These are phyloP conservation scores for Chlorophyllum brunneum DNA, from an alignment of 768 basidiomycete genomes.

Conservation along the genomic window DNA sequence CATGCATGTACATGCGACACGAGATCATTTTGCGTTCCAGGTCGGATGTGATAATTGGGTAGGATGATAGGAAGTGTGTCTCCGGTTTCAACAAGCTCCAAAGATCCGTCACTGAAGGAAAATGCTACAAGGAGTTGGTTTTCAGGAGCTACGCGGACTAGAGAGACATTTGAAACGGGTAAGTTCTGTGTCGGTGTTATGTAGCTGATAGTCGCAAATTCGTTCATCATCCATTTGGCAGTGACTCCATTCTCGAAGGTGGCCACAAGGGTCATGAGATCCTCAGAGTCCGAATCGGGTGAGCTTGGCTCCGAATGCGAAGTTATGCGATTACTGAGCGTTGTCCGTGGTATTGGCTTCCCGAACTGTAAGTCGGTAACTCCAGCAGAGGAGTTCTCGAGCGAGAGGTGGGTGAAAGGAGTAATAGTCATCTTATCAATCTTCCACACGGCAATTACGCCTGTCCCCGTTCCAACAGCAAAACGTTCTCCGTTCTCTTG, in stretches of 20 bases:
- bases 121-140: slow-evolving; percentile 53
- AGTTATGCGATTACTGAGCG: slow-evolving; percentile 15
- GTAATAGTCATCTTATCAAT: slow-evolving; percentile 37
- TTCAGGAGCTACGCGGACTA: slow-evolving; percentile 46
- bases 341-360: slow-evolving; percentile 12
- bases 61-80: slow-evolving; percentile 38
- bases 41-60: slow-evolving; percentile 46
- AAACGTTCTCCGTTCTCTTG: slow-evolving; percentile 57
- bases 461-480: slow-evolving; percentile 70
- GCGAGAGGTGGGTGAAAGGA: slow-evolving; percentile 36
- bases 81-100: slow-evolving; percentile 57
- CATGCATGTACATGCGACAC: slow-evolving; percentile 54
- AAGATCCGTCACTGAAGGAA: slow-evolving; percentile 58
- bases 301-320: slow-evolving; percentile 30
- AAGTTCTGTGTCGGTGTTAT: slow-evolving; percentile 41
- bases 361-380: slow-evolving; percentile 55
- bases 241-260: slow-evolving; percentile 59
- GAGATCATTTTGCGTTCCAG: slow-evolving; percentile 55
- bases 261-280: slow-evolving; percentile 35
- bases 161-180: slow-evolving; percentile 42
- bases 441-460: slow-evolving; percentile 62
- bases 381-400: slow-evolving; percentile 40
- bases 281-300: slow-evolving; percentile 19
- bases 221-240: slow-evolving; percentile 48
- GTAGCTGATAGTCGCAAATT: slow-evolving; percentile 27